Percentiles rank a stretch among this genome's conserved stretches.
Conservation (phyloP, 2,329 filamentous ascomycete species). For the Talaromyces marneffei region DNA sequence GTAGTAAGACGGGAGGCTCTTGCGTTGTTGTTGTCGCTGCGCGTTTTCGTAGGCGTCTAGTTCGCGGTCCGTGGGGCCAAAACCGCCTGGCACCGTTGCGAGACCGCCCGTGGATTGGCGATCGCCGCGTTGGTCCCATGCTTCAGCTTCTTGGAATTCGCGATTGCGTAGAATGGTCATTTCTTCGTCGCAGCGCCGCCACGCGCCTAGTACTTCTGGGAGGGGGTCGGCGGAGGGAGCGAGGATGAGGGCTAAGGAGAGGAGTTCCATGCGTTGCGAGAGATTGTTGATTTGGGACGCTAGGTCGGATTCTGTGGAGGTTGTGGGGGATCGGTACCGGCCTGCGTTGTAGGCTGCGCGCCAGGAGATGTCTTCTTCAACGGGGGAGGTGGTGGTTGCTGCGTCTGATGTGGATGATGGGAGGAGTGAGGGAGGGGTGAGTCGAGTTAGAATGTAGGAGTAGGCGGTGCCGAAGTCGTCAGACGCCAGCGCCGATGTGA, state of each 20-base stretch:
- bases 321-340: conserved; percentile 42
- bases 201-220: conserved; percentile 56
- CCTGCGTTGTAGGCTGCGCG: conserved; percentile 59
- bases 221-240: conserved; percentile 51
- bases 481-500: conserved; percentile 39
- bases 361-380: conserved; percentile 56
- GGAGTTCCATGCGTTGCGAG: conserved; percentile 59
- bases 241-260: conserved; percentile 57
- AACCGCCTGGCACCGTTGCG: conserved; percentile 38
- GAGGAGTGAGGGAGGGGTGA: conserved; percentile 37
- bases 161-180: conserved; percentile 48
- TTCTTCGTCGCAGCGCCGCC: conserved; percentile 60
- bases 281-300: conserved; percentile 48
- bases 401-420: conserved; percentile 16
- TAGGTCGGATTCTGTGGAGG: conserved; percentile 26
- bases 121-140: conserved; percentile 54
- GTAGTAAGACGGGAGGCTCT: conserved; percentile 16
- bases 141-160: conserved; percentile 52
- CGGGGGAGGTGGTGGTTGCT: conserved; percentile 16
- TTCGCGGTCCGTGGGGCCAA: conserved; percentile 40
- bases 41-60: conserved; percentile 42
- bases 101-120: conserved; percentile 7
- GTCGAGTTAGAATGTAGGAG: conserved; percentile 58
- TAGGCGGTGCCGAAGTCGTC: conserved; percentile 57
- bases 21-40: conserved; percentile 33